Evolutionary conservation across 139 green algal genomes (phyloP).

Genomic region (Picochlorum sp.): DNA sequence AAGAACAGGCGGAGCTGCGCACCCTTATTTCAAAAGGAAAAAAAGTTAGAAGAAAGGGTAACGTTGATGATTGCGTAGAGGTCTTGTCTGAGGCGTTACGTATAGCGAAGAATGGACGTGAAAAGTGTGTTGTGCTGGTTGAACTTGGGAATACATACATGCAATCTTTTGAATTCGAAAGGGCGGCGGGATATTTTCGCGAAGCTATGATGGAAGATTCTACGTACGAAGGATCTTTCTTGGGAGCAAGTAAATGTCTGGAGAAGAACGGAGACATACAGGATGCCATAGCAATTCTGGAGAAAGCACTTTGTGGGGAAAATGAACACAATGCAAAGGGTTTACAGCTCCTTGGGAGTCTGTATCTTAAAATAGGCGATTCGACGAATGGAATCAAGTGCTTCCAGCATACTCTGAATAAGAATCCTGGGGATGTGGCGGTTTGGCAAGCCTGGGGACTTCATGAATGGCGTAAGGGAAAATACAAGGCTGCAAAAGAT

Average conservation of each 20-base stretch:
- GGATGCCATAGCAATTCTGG: background rate
- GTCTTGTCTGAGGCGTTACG: too few species aligned
- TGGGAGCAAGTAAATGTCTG: background rate
- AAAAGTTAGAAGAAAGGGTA: too few species aligned
- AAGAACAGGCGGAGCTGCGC: too few species aligned
- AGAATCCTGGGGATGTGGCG: conserved; percentile 8
- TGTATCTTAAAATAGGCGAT: background rate
- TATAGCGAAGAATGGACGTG: too few species aligned
- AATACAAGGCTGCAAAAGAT: conserved; percentile 10
- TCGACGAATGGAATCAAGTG: background rate
- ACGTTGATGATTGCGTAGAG: too few species aligned
- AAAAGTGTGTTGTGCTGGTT: background rate
- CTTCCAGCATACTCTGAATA: background rate
- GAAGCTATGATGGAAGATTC: background rate
- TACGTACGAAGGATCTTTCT: too few species aligned
- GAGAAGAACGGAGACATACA: background rate
- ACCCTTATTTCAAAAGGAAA: too few species aligned
- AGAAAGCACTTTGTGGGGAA: background rate
- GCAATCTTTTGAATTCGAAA: background rate
- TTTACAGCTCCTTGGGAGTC: background rate
- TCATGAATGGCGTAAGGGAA: conserved; percentile 40
- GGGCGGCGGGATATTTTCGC: background rate
- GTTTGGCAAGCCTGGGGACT: conserved; percentile 16
- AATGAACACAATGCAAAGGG: background rate
- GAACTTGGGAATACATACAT: background rate